Evolutionary conservation across 2,329 filamentous ascomycete species (phyloP).

Genomic region (Fusarium anguioides): DNA sequence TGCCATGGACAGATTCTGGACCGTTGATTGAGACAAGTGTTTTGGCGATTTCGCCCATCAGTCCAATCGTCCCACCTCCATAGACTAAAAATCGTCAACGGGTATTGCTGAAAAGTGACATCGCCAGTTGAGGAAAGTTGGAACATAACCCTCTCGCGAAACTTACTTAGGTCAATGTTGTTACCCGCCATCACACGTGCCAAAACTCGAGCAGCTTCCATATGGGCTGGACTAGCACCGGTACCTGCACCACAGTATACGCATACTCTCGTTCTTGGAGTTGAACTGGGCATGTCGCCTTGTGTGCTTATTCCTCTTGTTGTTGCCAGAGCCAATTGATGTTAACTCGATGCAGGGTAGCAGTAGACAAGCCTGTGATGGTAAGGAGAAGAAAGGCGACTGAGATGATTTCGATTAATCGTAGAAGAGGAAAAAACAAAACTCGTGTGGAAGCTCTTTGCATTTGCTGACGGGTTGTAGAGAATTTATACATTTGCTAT

Average conservation of each 20-base stretch:
- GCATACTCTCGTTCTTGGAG: slow-evolving; percentile 75
- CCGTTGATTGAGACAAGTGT: slow-evolving; percentile 86
- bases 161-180: slow-evolving; percentile 76
- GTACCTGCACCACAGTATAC: slow-evolving; percentile 91
- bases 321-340: slow-evolving; percentile 5
- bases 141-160: no score
- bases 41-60: slow-evolving; percentile 94
- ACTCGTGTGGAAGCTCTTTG: no score
- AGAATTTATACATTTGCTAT: background rate
- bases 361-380: no score
- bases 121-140: no score
- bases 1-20: slow-evolving; percentile 85
- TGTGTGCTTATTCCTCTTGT: slow-evolving; percentile 18
- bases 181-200: slow-evolving; percentile 78
- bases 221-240: slow-evolving; percentile 78
- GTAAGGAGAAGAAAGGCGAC: no score
- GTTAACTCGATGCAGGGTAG: no score
- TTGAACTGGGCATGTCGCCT: slow-evolving; percentile 46
- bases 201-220: slow-evolving; percentile 81
- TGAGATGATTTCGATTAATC: no score
- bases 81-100: slow-evolving; percentile 69
- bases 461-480: no score
- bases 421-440: background rate
- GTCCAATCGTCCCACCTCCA: slow-evolving; percentile 90
- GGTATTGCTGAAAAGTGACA: no score